Base-by-base conservation (phyloP, 192 early-diverging fungal genomes). In the Coemansia sp. region DNA sequence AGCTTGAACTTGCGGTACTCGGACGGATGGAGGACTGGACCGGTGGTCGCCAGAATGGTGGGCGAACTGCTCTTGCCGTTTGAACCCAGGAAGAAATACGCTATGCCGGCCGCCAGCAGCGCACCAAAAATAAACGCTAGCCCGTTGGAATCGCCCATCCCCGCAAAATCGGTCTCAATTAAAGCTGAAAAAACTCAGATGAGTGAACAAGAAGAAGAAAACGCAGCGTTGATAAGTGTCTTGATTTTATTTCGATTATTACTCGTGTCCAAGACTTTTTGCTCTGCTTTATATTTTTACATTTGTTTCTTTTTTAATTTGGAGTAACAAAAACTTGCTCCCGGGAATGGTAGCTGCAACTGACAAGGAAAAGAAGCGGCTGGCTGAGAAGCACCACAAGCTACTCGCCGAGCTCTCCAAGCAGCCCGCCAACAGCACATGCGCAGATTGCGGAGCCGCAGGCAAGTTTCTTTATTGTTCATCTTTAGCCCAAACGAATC, bases 1-100 rank as follows among this genome's bases (percentile, higher is more conserved):
- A 97, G 80, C 71, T 83, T 87, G 75, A 93, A 93, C 66, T 86
- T 79, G 76, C 89, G 88, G 76, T 87, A 93, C 47, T 87, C 85
- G 62, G 87, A 83, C 56, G 88, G 78, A 64, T 88, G 83, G 73
- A 93, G 75, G 6, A 85, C 88, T 4, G 86, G 73, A 2, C 57
- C 79, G 1, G 60, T 60, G 4, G 39, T n/a, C 0, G 66, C 52
- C 32, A 54, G 59, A 25, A 43, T 37, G 11, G 59, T 41, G 35
- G 57, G 27, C 39, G 62, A 37, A 45, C 23, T 54, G 41, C 15
- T 24, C 53, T 65, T 58, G 58, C 48, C 37, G 17, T 27, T 19
- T 25, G 55, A n/a, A 7, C 24, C 32, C 59, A 73, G 24, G 22
- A 78, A 21, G 29, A 78, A 52, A 52, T 74, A 79, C 11, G 71